A percentile compares a stretch with the other conserved stretches of the same genome.
These are phyloP conservation scores for Trichosporon sp. DNA, from an alignment of 1,284 basidiomycete genomes.

Conservation along the genomic window DNA sequence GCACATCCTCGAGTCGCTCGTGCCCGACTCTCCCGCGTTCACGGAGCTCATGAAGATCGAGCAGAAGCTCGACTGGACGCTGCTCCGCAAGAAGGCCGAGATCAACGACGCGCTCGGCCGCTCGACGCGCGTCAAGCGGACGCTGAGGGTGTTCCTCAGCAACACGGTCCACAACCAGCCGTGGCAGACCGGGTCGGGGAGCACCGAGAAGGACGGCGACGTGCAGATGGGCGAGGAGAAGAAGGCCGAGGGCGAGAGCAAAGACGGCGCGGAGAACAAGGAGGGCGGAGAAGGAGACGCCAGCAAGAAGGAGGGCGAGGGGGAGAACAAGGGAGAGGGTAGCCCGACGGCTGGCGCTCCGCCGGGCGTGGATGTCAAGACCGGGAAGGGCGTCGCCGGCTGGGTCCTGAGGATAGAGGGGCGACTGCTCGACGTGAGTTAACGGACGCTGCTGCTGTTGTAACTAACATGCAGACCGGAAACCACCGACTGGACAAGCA, in stretches of 20 bases:
- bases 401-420: constrained; percentile 90
- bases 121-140: constrained; percentile 59
- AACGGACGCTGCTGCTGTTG: no score
- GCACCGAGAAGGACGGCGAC: constrained; percentile 28
- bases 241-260: constrained; percentile 11
- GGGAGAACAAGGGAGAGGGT: constrained; percentile 3
- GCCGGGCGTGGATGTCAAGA: constrained; percentile 52
- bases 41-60: constrained; percentile 81
- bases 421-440: constrained; percentile 60
- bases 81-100: constrained; percentile 83
- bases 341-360: background rate
- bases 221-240: constrained; percentile 6
- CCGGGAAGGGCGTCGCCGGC: constrained; percentile 75
- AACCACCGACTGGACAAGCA: constrained; percentile 66
- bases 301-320: constrained; percentile 2
- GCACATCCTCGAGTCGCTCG: constrained; percentile 43
- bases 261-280: constrained; percentile 4
- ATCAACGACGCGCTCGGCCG: constrained; percentile 70
- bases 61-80: constrained; percentile 90
- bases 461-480: constrained; percentile 30
- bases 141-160: constrained; percentile 79
- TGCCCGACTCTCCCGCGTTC: constrained; percentile 82
- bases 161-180: constrained; percentile 81
- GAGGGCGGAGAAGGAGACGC: constrained; percentile 3
- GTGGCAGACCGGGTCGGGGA: constrained; percentile 62